Base-by-base conservation (phyloP, 2,329 filamentous ascomycete species). In the Phaeomoniella chlamydospora region DNA sequence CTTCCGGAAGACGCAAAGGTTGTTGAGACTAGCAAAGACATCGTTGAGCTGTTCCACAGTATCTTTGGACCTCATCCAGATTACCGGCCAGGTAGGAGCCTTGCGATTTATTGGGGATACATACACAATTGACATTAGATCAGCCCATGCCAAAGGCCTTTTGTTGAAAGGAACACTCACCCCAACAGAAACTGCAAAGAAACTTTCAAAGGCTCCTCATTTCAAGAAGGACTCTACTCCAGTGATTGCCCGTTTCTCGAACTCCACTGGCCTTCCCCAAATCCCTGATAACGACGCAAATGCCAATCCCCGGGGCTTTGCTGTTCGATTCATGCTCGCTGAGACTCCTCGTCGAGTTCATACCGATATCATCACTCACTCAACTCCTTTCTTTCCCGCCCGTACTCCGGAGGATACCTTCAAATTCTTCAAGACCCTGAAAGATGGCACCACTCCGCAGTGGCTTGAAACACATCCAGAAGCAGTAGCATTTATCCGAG, bases 281-380 rank as follows among this genome's bases (percentile, higher is more conserved):
- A 61, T 72, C 39, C 62, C 67, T 1, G 68, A 72, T 45, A 61
- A 54, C 4, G 61, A 66, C 31, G 43, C 57, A 6, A 62, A 61
- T 35, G 59, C 61, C 41, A 63, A 65, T 39, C 67, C 68, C 0
- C 60, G 60, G 4, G 67, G 67, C 15, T 49, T 70, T 3, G 67
- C 57, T 3, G 47, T 69, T 18, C 62, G 68, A 2, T 71, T 72
- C 49, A 43, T 59, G 13, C 57, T 70, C 2, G 49, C 52, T 9
- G 38, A 51, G 29, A 43, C 45, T 4, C 54, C 57, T 1, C 55
- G 60, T 11, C 57, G 57, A 32, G 49, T 57, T 14, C 70, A 75
- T 50, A 74, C 70, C 2, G 70, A 76, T 45, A 67, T 75, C 43
- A 54, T 75, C 35, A 51, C 59, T 0, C 70, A 74, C 50, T 67